Percentiles rank a stretch among this genome's conserved stretches.
These are phyloP conservation scores for Saccharomycopsis babjevae DNA, from an alignment of 805 yeast genomes.

Conservation along the genomic window DNA sequence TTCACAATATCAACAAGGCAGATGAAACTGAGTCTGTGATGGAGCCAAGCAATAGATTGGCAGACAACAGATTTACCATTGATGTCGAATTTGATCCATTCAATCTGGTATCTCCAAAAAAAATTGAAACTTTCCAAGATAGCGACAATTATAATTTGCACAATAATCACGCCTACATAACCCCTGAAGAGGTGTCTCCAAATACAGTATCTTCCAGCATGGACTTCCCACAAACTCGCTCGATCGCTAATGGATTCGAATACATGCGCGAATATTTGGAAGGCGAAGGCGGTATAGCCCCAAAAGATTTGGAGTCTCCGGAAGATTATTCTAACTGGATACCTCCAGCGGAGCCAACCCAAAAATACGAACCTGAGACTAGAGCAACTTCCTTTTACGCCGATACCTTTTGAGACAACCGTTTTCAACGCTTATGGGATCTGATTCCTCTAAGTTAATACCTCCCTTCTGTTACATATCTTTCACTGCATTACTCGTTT, in stretches of 20 bases:
- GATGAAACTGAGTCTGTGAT: neutral
- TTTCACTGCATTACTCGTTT: neutral
- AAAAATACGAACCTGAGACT: conserved; percentile 1
- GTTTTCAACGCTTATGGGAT: neutral
- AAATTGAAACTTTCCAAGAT: neutral
- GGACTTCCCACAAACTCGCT: neutral
- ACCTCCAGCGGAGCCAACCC: neutral
- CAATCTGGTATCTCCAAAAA: neutral
- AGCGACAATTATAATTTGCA: neutral
- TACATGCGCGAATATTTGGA: neutral
- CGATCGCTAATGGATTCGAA: neutral
- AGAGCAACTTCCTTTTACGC: neutral
- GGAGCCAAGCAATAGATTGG: neutral
- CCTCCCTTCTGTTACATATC: neutral
- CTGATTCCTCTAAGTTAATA: neutral
- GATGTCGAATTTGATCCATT: conserved; percentile 15
- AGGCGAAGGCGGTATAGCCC: neutral
- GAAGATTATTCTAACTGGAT: neutral
- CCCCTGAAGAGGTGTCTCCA: neutral
- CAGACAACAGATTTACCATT: conserved; percentile 14
- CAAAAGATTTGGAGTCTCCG: neutral
- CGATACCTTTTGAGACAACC: neutral
- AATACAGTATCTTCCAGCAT: neutral
- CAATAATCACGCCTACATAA: neutral
- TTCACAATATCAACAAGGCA: neutral